A percentile compares a stretch with the other conserved stretches of the same genome.
Conservation (phyloP, 129 eudicot species). For the Lactuca saligna region DNA sequence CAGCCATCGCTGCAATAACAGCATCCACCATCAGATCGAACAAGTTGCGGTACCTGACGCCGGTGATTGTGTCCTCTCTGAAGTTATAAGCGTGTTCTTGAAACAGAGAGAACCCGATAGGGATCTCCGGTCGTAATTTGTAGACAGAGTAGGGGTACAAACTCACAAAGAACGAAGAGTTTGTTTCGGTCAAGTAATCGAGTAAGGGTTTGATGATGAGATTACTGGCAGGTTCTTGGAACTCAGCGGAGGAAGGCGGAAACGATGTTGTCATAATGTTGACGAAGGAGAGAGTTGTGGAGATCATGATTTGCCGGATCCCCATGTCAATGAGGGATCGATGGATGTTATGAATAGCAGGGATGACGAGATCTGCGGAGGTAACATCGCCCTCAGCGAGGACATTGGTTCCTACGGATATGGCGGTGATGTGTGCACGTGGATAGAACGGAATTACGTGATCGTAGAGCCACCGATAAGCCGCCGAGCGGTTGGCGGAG, state of each 20-base stretch:
- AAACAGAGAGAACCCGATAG: constrained; percentile 66
- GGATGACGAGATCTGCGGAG: constrained; percentile 45
- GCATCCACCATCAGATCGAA: constrained; percentile 87
- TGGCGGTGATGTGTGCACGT: constrained; percentile 62
- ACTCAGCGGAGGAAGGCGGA: constrained; percentile 89
- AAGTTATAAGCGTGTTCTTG: constrained; percentile 59
- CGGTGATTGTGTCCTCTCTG: constrained; percentile 70
- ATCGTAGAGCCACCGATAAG: constrained; percentile 54
- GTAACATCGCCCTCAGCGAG: constrained; percentile 35
- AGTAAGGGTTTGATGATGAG: constrained; percentile 61
- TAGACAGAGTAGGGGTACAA: constrained; percentile 63
- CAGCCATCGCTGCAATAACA: constrained; percentile 63
- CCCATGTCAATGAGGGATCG: constrained; percentile 56
- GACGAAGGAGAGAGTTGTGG: constrained; percentile 75
- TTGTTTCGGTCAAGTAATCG: constrained; percentile 53
- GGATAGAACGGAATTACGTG: constrained; percentile 86
- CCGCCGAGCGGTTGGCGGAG: constrained; percentile 69
- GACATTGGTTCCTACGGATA: constrained; percentile 71
- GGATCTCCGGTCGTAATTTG: constrained; percentile 51
- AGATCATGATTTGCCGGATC: constrained; percentile 53
- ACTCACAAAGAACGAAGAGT: constrained; percentile 70
- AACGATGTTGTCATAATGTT: constrained; percentile 56
- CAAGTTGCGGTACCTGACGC: constrained; percentile 77
- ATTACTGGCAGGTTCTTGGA: constrained; percentile 47
- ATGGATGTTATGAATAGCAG: constrained; percentile 70